phyloP scores from a whole-genome alignment of 2,329 filamentous ascomycete genomes.

The Fusarium piperis region DNA sequence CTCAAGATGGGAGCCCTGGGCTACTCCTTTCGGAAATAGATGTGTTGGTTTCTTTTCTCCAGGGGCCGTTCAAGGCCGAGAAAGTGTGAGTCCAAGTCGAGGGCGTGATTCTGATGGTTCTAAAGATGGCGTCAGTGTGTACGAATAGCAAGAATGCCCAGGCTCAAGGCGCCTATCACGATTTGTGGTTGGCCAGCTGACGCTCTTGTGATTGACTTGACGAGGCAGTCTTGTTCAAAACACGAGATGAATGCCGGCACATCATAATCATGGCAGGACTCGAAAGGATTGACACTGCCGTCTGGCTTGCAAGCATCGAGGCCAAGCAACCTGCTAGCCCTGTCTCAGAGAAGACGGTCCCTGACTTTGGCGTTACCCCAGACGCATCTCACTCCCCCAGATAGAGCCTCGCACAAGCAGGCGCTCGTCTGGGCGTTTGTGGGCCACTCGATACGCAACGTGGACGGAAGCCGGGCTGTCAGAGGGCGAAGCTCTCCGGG shows the following conservation, averaged over 20 bases:
- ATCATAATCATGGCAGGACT: neutral
- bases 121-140: constrained; percentile 30
- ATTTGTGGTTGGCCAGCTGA: neutral
- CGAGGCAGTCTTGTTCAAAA: neutral
- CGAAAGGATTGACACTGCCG: neutral
- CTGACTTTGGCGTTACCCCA: constrained; percentile 36
- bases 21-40: neutral
- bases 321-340: constrained; percentile 6
- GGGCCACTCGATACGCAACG: constrained; percentile 42
- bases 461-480: constrained; percentile 28
- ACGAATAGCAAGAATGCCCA: constrained; percentile 1
- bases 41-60: neutral
- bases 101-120: constrained; percentile 19
- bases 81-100: constrained; percentile 2
- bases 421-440: constrained; percentile 14
- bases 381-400: constrained; percentile 30
- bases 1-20: neutral
- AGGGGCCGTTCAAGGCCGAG: constrained; percentile 8
- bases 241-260: neutral
- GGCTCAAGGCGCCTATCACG: neutral
- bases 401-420: constrained; percentile 21
- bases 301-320: neutral
- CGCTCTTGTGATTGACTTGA: constrained; percentile 7
- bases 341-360: constrained; percentile 7
- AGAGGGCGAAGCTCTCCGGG: constrained; percentile 16